Base-by-base conservation (phyloP, 2,329 filamentous ascomycete species). In the Hymenoscyphus albidus region DNA sequence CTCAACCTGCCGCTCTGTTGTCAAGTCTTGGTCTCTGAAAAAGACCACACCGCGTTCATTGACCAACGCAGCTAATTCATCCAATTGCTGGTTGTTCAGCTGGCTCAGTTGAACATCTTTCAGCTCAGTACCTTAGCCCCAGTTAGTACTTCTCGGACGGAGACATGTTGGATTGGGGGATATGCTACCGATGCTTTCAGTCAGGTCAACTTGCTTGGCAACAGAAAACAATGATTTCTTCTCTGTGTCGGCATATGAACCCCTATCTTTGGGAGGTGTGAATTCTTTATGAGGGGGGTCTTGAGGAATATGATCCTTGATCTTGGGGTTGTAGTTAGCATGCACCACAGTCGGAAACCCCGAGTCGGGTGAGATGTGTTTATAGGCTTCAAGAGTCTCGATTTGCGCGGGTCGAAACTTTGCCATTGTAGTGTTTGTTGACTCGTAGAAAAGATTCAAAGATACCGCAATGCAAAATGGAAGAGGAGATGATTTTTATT, bases 41-140 rank as follows among this genome's bases (percentile, higher is more conserved):
- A 82, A 81, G 14, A 91, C 88, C 5, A 93, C 67, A 18, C 68
- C 68, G 27, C 74, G 63, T 67, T 73, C 78, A 74, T 71, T 70
- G 38, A 73, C 71, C 3, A 74, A 67, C n/a, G 67, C 62, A 6
- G 72, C 73, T 12, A 74, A 65, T 61, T 74, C 73, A 65, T 74
- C 71, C 51, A 70, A 63, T 57, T 74, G 72, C 60, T 70, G 35
- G 6, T 61, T 56, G 59, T 65, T 64, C 39, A 73, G 61, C 64
- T 71, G 64, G 40, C 65, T 68, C 5, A 74, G 64, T 62, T 75
- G 73, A 5, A 73, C 65, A 56, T 65, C 62, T 35, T 65, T 62
- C 3, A 75, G 65, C 44, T 70, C 67, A 1, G 73, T 74, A 16
- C 79, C 65, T 65, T 44, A 2, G 38, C 42, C 39, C 39, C 32